Evolutionary conservation across 176 grass and related monocot genomes (phyloP).

Genomic region (Oryza glaberrima): DNA sequence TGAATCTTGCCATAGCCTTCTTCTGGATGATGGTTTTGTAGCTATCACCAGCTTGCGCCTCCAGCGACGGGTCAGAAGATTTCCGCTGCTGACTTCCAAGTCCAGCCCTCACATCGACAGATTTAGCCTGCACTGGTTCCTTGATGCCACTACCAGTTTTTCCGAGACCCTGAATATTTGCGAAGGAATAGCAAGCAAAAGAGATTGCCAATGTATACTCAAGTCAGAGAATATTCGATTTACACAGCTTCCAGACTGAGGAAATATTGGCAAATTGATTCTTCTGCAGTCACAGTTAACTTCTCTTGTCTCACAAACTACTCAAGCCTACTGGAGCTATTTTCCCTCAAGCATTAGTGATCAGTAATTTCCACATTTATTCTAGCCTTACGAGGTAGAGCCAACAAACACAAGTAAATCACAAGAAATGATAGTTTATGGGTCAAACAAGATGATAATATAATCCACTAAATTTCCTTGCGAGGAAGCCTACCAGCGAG

Average conservation of each 20-base stretch:
- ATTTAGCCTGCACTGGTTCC: constrained; percentile 94
- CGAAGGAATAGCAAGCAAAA: constrained; percentile 52
- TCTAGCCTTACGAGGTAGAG: constrained; percentile 3
- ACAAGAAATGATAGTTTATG: not conserved
- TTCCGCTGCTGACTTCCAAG: constrained; percentile 77
- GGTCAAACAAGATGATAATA: not conserved
- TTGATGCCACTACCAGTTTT: constrained; percentile 96
- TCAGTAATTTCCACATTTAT: not conserved
- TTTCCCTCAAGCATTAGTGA: not conserved
- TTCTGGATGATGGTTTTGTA: constrained; percentile 97
- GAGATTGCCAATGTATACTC: constrained; percentile 40
- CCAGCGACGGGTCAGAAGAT: constrained; percentile 60
- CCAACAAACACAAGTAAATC: not conserved
- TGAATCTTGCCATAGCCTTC: constrained; percentile 95
- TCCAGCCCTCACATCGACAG: constrained; percentile 71
- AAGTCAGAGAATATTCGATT: constrained; percentile 39
- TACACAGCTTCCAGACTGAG: constrained; percentile 29
- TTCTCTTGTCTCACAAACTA: constrained; percentile 6
- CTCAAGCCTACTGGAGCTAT: not conserved
- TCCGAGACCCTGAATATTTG: constrained; percentile 79
- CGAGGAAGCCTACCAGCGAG: not conserved
- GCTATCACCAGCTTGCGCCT: constrained; percentile 85
- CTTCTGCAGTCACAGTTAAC: constrained; percentile 5
- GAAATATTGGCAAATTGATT: constrained; percentile 22
- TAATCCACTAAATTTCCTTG: not conserved